A percentile compares a stretch with the other conserved stretches of the same genome.
Evolutionary conservation across 306 rosid genomes (phyloP).

Genomic region (Trifolium dubium): DNA sequence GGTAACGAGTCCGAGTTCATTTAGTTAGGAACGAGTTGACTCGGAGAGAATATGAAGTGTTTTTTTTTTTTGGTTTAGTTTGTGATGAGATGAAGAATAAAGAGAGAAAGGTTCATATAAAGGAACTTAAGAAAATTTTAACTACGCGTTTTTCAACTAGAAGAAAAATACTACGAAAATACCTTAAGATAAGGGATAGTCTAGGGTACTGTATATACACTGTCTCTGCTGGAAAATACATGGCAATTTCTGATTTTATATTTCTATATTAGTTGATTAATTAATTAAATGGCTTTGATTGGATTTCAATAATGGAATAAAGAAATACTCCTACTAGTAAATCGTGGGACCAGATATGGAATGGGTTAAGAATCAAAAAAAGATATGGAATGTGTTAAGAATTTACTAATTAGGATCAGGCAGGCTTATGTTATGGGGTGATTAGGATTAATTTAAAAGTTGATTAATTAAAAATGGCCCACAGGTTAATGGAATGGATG

Average conservation of each 20-base stretch:
- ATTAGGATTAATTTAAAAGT: background rate
- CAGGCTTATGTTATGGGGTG: background rate
- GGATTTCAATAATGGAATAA: background rate
- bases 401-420: background rate
- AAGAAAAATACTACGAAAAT: background rate
- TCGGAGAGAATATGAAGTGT: slow-evolving; percentile 3
- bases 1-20: slow-evolving; percentile 50
- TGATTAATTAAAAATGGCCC: background rate
- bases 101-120: background rate
- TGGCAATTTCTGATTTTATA: slow-evolving; percentile 5
- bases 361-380: too few species aligned
- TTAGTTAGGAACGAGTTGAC: background rate
- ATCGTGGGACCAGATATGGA: background rate
- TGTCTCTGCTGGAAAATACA: slow-evolving; percentile 28
- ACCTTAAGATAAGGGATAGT: background rate
- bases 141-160: slow-evolving; percentile 21
- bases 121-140: background rate
- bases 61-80: background rate
- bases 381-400: background rate
- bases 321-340: background rate
- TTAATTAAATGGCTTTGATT: background rate
- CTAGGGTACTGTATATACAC: background rate
- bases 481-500: background rate
- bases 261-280: background rate
- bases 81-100: background rate